These are phyloP conservation scores for Entomortierella chlamydospora DNA, from an alignment of 192 early-diverging fungal species.

Conservation along the genomic window DNA sequence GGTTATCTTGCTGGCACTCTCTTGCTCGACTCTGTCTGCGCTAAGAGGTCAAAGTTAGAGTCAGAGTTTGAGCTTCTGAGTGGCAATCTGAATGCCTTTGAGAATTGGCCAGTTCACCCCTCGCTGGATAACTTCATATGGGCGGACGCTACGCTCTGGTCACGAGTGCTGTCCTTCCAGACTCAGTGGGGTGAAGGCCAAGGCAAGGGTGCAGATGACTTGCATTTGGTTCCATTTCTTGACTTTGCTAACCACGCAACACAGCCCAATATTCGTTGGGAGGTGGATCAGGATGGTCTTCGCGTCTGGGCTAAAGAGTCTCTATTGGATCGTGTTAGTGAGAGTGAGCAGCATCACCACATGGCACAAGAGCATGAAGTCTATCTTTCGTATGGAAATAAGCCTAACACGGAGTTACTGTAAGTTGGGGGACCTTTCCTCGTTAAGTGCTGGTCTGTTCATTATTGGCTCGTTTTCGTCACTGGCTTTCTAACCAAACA, in stretches of 20 bases:
- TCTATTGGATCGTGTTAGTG: not conserved
- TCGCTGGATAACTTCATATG: conserved; percentile 56
- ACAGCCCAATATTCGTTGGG: conserved; percentile 67
- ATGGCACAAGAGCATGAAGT: conserved; percentile 57
- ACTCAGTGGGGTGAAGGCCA: conserved; percentile 42
- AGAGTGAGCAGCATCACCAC: not conserved
- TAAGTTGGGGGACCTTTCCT: conserved; percentile 1
- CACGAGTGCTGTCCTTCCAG: conserved; percentile 68
- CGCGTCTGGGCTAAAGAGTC: conserved; percentile 27
- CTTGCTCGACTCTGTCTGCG: conserved; percentile 59
- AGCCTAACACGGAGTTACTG: conserved; percentile 76
- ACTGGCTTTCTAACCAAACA: too few species aligned
- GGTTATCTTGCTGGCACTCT: conserved; percentile 65
- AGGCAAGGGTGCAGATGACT: conserved; percentile 40
- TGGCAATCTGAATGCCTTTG: conserved; percentile 49
- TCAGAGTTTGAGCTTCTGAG: conserved; percentile 59
- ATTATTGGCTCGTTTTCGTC: too few species aligned
- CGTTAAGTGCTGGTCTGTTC: too few species aligned
- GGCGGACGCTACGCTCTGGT: conserved; percentile 81
- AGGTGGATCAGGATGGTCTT: conserved; percentile 54
- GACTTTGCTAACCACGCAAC: conserved; percentile 80
- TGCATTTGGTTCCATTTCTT: conserved; percentile 73
- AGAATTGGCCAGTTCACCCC: conserved; percentile 53
- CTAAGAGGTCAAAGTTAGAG: conserved; percentile 62
- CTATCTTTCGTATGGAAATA: conserved; percentile 74